Evolutionary conservation across 2,329 filamentous ascomycete species (phyloP).

Genomic region (Phaeoacremonium minimum): DNA sequence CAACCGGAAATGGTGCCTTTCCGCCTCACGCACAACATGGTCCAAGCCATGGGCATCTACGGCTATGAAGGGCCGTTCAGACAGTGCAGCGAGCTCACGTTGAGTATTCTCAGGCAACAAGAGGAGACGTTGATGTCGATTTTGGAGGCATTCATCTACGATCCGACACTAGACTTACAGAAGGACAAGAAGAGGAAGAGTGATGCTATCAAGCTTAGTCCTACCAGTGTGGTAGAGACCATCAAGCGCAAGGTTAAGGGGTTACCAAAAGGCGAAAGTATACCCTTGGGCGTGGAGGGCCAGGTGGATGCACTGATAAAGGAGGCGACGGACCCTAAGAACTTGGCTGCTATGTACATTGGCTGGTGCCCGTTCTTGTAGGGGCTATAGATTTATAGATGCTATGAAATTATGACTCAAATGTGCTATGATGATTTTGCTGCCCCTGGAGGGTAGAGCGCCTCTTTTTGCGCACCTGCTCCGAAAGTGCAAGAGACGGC

Average conservation of each 20-base stretch:
- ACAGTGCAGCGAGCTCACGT: conserved; percentile 82
- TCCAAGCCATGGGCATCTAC: conserved; percentile 92
- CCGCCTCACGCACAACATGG: conserved; percentile 97
- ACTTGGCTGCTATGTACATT: conserved; percentile 92
- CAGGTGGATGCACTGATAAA: conserved; percentile 95
- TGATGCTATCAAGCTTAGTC: conserved; percentile 45
- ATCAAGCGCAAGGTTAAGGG: conserved; percentile 85
- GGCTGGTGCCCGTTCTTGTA: conserved; percentile 72
- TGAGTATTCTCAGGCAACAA: conserved; percentile 79
- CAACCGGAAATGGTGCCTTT: conserved; percentile 95
- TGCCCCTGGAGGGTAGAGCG: too few relatives aligned
- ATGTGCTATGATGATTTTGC: too few relatives aligned
- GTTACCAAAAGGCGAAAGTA: conserved; percentile 78
- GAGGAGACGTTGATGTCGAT: conserved; percentile 97
- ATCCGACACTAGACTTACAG: conserved; percentile 91
- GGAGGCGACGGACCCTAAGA: conserved; percentile 75
- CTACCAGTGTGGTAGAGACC: conserved; percentile 77
- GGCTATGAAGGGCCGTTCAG: conserved; percentile 92
- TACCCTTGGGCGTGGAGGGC: conserved; percentile 90
- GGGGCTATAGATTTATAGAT: too few relatives aligned
- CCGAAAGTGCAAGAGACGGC: too few relatives aligned
- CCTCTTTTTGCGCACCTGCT: too few relatives aligned
- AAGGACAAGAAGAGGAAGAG: conserved; percentile 58
- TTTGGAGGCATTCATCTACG: conserved; percentile 93
- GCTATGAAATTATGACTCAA: too few relatives aligned